Evolutionary conservation across 1,284 basidiomycete genomes (phyloP).

Genomic region (Ceratobasidium papillatum): DNA sequence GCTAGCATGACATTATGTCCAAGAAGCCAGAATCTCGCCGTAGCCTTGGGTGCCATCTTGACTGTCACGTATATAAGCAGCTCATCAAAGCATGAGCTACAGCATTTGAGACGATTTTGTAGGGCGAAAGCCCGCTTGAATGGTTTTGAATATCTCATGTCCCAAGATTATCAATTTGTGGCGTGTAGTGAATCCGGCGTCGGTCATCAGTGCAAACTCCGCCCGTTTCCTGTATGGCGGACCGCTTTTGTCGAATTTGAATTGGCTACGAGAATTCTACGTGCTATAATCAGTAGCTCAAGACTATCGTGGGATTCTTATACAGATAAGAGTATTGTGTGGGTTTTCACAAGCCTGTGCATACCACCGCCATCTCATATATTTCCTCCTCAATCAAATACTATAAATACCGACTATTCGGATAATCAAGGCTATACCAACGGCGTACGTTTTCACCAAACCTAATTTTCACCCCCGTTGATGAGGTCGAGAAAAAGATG

Average conservation of each 20-base stretch:
- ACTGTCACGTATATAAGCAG: conserved; percentile 86
- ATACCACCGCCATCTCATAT: conserved; percentile 48
- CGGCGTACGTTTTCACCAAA: conserved; percentile 72
- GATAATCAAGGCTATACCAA: conserved; percentile 64
- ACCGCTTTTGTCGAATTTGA: conserved; percentile 69
- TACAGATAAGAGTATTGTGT: conserved; percentile 45
- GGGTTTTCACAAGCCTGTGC: conserved; percentile 42
- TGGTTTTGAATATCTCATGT: conserved; percentile 91
- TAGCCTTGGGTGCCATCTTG: conserved; percentile 90
- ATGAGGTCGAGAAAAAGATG: conserved; percentile 17
- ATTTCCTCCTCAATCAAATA: conserved; percentile 56
- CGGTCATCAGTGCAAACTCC: conserved; percentile 97
- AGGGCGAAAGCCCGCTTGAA: conserved; percentile 85
- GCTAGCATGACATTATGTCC: conserved; percentile 71
- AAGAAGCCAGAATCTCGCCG: conserved; percentile 87
- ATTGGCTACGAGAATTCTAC: conserved; percentile 65
- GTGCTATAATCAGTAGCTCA: conserved; percentile 30
- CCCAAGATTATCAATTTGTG: conserved; percentile 98
- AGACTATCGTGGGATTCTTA: conserved; percentile 13
- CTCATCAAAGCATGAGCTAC: conserved; percentile 84
- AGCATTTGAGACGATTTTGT: conserved; percentile 62
- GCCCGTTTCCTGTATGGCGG: conserved; percentile 64
- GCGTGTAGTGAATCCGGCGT: conserved; percentile 96
- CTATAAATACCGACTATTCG: conserved; percentile 70
- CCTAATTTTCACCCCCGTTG: conserved; percentile 28